Evolutionary conservation across 2,329 filamentous ascomycete species (phyloP).

Genomic region (Colletotrichum agaves): DNA sequence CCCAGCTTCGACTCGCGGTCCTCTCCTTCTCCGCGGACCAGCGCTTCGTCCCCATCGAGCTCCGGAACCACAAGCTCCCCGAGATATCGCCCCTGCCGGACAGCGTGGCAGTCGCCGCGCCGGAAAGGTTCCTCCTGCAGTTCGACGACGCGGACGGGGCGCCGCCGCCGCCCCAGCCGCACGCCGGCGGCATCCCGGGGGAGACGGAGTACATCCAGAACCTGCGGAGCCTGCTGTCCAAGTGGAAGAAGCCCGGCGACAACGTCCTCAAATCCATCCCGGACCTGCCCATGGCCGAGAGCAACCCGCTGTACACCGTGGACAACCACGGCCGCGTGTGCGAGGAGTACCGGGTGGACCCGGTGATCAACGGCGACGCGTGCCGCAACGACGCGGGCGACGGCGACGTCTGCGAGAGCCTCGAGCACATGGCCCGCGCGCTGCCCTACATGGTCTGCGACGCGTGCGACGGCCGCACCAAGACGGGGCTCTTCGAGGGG

Average conservation of each 20-base stretch:
- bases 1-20: constrained; percentile 8
- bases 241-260: constrained; percentile 27
- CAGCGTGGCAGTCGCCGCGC: not conserved
- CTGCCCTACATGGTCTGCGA: constrained; percentile 38
- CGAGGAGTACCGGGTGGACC: constrained; percentile 14
- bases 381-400: not conserved
- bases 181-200: not conserved
- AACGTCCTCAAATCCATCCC: constrained; percentile 37
- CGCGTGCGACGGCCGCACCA: constrained; percentile 42
- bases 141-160: not conserved
- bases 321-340: constrained; percentile 9
- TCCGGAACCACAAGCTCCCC: constrained; percentile 17
- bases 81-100: constrained; percentile 8
- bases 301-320: not conserved
- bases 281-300: constrained; percentile 4
- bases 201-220: not conserved
- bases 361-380: not conserved
- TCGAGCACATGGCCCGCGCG: constrained; percentile 26
- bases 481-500: constrained; percentile 36
- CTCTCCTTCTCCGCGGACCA: not conserved
- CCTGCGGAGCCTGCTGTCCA: constrained; percentile 16
- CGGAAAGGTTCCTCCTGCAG: constrained; percentile 19
- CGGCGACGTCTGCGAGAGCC: constrained; percentile 39
- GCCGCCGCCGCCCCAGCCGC: constrained; percentile 1
- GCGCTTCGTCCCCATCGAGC: constrained; percentile 32